phyloP scores from a whole-genome alignment of 805 yeast genomes.

The Wickerhamiella lipophila region DNA sequence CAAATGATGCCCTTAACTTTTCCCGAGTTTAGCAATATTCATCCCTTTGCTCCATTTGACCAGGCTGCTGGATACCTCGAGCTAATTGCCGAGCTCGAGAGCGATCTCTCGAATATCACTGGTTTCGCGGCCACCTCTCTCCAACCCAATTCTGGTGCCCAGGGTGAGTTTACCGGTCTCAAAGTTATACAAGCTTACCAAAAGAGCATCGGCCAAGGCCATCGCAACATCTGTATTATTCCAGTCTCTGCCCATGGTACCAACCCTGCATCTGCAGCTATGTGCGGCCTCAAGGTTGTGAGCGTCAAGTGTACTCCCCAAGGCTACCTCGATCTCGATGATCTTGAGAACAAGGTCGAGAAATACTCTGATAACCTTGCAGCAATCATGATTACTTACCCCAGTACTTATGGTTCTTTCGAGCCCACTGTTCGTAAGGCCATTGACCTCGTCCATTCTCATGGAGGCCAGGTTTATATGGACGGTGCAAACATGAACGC shows the following conservation, averaged over 20 bases:
- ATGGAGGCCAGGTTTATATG: conserved; percentile 92
- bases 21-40: conserved; percentile 81
- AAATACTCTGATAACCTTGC: conserved; percentile 62
- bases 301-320: conserved; percentile 75
- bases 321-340: conserved; percentile 77
- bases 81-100: conserved; percentile 61
- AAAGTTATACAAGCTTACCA: conserved; percentile 73
- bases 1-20: conserved; percentile 90
- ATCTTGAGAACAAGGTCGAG: conserved; percentile 58
- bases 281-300: conserved; percentile 90
- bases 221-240: conserved; percentile 78
- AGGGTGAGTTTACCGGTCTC: conserved; percentile 93
- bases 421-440: conserved; percentile 85
- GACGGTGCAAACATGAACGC: conserved; percentile 99
- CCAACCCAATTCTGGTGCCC: conserved; percentile 98
- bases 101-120: conserved; percentile 79
- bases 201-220: conserved; percentile 51
- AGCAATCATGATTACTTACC: conserved; percentile 92
- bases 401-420: conserved; percentile 91
- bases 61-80: conserved; percentile 84
- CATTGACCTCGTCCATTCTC: conserved; percentile 65
- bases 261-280: conserved; percentile 96
- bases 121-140: conserved; percentile 84
- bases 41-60: conserved; percentile 82
- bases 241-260: conserved; percentile 98